Evolutionary conservation across 306 rosid genomes (phyloP).

Genomic region (Luffa acutangula): DNA sequence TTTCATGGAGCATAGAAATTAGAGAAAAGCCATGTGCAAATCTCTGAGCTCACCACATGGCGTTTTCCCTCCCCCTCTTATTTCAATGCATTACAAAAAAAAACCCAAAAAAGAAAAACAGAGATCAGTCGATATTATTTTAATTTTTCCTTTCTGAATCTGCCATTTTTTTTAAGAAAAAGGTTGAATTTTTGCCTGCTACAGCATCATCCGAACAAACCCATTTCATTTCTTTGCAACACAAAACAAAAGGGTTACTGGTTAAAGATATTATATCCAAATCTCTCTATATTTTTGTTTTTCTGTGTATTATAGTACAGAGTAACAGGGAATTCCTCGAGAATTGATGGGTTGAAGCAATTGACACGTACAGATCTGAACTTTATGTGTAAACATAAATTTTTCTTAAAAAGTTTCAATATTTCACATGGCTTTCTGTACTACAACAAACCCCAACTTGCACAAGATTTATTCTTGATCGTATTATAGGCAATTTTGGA

Average conservation of each 20-base stretch:
- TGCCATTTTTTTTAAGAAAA: conserved; percentile 17
- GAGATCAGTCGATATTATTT: neutral
- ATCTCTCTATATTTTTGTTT: neutral
- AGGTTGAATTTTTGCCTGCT: neutral
- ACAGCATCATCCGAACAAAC: neutral
- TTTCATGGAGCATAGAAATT: conserved; percentile 31
- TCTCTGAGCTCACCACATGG: conserved; percentile 73
- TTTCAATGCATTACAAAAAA: neutral
- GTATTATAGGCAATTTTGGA: no score
- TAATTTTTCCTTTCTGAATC: neutral
- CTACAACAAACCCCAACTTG: neutral
- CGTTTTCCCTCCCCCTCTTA: conserved; percentile 9
- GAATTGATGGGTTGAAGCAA: neutral
- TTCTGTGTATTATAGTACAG: neutral
- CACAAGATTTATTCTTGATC: neutral
- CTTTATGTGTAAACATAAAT: neutral
- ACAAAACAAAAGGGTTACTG: no score
- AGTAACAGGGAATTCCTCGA: neutral
- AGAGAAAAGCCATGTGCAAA: conserved; percentile 69
- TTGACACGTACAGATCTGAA: neutral
- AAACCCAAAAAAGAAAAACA: neutral
- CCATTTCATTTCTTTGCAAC: neutral
- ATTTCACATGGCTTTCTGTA: conserved; percentile 3
- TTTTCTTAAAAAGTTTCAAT: conserved; percentile 3
- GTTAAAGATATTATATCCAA: neutral